Evolutionary conservation across 2,329 filamentous ascomycete genomes (phyloP).

Genomic region (Hypoxylon sp.): DNA sequence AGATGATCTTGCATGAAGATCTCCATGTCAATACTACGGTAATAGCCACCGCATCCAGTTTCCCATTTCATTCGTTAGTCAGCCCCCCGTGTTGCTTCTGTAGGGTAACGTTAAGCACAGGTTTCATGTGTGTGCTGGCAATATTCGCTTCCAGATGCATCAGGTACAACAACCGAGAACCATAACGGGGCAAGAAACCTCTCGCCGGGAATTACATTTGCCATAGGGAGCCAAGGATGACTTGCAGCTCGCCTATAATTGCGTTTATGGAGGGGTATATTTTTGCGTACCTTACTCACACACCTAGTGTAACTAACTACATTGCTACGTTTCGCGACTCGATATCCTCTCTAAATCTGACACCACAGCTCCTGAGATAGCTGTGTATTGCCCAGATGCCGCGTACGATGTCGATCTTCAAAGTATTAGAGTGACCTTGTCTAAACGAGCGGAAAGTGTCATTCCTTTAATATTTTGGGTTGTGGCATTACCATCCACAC

Average conservation of each 20-base stretch:
- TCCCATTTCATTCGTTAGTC: slow-evolving; percentile 29
- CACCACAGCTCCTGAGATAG: slow-evolving; percentile 20
- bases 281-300: slow-evolving; percentile 32
- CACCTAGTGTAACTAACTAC: slow-evolving; percentile 28
- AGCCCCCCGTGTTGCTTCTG: slow-evolving; percentile 13
- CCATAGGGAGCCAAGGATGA: slow-evolving; percentile 42
- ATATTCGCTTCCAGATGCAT: slow-evolving; percentile 35
- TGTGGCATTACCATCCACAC: slow-evolving; percentile 11
- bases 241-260: slow-evolving; percentile 40
- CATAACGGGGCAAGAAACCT: slow-evolving; percentile 27
- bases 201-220: slow-evolving; percentile 45
- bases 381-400: slow-evolving; percentile 23
- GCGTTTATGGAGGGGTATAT: slow-evolving; percentile 33
- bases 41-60: slow-evolving; percentile 28
- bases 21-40: slow-evolving; percentile 34
- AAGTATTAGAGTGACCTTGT: slow-evolving; percentile 33
- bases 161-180: slow-evolving; percentile 38
- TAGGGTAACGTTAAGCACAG: slow-evolving; percentile 36
- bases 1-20: slow-evolving; percentile 44
- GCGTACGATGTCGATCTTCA: slow-evolving; percentile 35
- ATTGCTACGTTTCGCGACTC: slow-evolving; percentile 41
- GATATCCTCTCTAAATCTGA: slow-evolving; percentile 27
- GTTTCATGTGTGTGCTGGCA: slow-evolving; percentile 40
- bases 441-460: slow-evolving; percentile 39
- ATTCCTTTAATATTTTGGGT: slow-evolving; percentile 35